Conservation (phyloP, 108 stramenopile genomes). For the Cyclotella sp. region DNA sequence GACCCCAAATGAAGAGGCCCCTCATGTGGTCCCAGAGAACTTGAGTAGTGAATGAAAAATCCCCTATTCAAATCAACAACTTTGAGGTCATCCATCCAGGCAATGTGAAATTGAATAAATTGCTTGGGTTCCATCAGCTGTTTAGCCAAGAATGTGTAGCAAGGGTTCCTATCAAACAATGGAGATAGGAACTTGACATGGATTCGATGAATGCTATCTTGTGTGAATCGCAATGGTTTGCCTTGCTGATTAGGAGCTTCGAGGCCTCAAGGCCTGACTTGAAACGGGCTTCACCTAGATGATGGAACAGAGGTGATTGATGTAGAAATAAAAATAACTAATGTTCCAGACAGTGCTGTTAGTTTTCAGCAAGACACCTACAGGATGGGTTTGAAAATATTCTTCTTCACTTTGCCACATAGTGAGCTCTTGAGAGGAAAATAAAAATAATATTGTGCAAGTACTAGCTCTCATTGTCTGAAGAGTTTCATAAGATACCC, state of each 20-base stretch:
- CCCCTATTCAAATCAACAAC: slow-evolving; percentile 86
- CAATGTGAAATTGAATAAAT: slow-evolving; percentile 86
- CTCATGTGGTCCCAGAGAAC: slow-evolving; percentile 93
- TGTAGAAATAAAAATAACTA: no score
- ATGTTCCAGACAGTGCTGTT: no score
- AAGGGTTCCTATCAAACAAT: slow-evolving; percentile 94
- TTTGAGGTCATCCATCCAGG: slow-evolving; percentile 90
- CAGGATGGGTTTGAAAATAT: no score
- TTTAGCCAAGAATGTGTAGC: slow-evolving; percentile 96
- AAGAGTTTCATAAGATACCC: no score
- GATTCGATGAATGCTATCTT: slow-evolving; percentile 87
- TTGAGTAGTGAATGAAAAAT: slow-evolving; percentile 87
- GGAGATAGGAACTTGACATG: slow-evolving; percentile 81
- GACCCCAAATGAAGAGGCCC: slow-evolving; percentile 93
- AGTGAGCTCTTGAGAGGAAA: no score
- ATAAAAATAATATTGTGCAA: no score
- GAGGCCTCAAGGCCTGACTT: slow-evolving; percentile 93
- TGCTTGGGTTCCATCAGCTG: slow-evolving; percentile 93
- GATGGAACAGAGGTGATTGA: slow-evolving; percentile 92
- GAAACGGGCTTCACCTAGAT: slow-evolving; percentile 93
- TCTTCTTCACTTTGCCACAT: no score
- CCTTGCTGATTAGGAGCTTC: slow-evolving; percentile 86
- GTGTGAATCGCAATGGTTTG: slow-evolving; percentile 88
- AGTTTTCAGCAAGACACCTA: no score
- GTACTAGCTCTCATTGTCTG: no score